A percentile compares a stretch with the other conserved stretches of the same genome.
Conservation (phyloP, 345 rosid species). For the Acer yangbiense region DNA sequence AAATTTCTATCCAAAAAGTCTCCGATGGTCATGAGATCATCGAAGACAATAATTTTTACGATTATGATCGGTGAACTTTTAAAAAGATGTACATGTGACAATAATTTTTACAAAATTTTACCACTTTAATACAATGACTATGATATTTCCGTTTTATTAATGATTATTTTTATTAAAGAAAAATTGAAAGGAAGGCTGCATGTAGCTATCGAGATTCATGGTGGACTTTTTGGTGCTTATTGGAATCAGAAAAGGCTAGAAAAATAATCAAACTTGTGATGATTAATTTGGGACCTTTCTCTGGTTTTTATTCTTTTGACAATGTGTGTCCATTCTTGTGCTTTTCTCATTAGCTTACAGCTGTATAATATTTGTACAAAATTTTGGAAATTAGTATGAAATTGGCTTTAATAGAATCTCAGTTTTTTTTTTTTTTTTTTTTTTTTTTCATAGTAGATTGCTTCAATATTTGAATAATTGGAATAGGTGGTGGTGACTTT, state of each 20-base stretch:
- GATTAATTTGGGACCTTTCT: conserved; percentile 28
- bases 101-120: background rate
- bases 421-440: conserved; percentile 14
- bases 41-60: no score
- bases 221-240: conserved; percentile 28
- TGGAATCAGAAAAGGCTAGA: conserved; percentile 31
- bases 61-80: no score
- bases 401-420: background rate
- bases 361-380: background rate
- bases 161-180: background rate
- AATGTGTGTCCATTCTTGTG: background rate
- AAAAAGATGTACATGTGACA: no score
- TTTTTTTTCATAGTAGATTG: conserved; percentile 24
- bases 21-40: no score
- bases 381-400: conserved; percentile 1
- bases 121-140: background rate
- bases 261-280: conserved; percentile 34
- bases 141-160: background rate
- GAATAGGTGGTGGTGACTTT: background rate
- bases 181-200: background rate
- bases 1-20: no score
- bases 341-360: conserved; percentile 19
- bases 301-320: conserved; percentile 15
- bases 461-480: conserved; percentile 15
- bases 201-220: conserved; percentile 20